Evolutionary conservation across 1,139 yeast species (phyloP).

Genomic region (Arxiozyma slooffiae): DNA sequence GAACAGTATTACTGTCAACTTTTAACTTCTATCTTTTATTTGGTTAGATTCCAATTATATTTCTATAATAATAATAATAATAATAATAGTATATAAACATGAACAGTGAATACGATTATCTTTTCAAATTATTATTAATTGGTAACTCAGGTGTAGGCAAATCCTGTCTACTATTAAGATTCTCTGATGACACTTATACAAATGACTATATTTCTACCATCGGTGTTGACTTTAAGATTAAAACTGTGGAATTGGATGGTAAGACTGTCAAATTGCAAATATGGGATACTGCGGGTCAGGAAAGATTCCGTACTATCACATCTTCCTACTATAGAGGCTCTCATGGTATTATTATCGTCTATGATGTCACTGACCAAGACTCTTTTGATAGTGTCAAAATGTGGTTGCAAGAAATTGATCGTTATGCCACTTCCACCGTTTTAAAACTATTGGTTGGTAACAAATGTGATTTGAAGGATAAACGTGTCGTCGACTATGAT

Average conservation of each 20-base stretch:
- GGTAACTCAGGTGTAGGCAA: conserved; percentile 99
- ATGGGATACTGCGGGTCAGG: conserved; percentile 99
- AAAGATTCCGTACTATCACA: conserved; percentile 93
- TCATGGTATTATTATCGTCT: conserved; percentile 94
- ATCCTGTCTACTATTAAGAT: conserved; percentile 86
- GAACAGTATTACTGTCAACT: no score
- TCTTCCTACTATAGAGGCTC: conserved; percentile 98
- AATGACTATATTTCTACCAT: conserved; percentile 95
- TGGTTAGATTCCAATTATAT: no score
- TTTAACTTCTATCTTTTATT: no score
- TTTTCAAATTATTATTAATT: conserved; percentile 84
- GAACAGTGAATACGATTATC: conserved; percentile 92
- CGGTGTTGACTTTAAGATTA: conserved; percentile 96
- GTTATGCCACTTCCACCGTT: conserved; percentile 96
- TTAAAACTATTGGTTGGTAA: conserved; percentile 93
- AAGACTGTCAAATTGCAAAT: conserved; percentile 94
- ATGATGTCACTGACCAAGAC: conserved; percentile 97
- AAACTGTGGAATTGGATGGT: conserved; percentile 93
- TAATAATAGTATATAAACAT: no score
- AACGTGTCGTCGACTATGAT: conserved; percentile 91
- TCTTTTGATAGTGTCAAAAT: conserved; percentile 95
- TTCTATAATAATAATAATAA: no score
- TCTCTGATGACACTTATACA: conserved; percentile 95
- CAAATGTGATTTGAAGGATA: conserved; percentile 88
- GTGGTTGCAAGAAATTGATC: conserved; percentile 97